These are phyloP conservation scores for Fermentozyma sake DNA, from an alignment of 1,139 yeast species.

Conservation along the genomic window DNA sequence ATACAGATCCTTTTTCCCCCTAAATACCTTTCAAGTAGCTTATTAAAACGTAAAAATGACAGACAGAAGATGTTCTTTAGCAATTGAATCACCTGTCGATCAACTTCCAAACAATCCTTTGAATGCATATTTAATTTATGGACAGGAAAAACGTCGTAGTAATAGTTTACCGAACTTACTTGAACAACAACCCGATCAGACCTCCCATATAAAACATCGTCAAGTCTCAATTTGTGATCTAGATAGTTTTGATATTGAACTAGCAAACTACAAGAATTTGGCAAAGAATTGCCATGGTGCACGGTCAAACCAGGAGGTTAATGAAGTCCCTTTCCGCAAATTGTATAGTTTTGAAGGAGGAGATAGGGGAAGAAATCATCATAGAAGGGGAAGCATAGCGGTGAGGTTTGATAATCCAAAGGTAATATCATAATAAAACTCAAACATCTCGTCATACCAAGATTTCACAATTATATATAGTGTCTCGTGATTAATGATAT, in stretches of 20 bases:
- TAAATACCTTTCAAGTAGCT: too few species aligned
- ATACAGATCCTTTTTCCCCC: too few species aligned
- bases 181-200: conserved; percentile 3
- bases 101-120: conserved; percentile 17
- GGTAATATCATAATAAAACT: too few species aligned
- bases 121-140: conserved; percentile 22
- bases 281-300: too few species aligned
- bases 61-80: conserved; percentile 16
- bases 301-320: too few species aligned
- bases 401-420: conserved; percentile 25
- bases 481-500: too few species aligned
- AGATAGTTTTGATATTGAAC: conserved; percentile 13
- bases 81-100: conserved; percentile 15
- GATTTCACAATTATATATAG: too few species aligned
- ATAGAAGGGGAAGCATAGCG: conserved; percentile 29
- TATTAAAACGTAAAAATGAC: too few species aligned
- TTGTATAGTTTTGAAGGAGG: too few species aligned
- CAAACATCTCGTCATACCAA: too few species aligned
- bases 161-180: conserved; percentile 10
- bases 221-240: conserved; percentile 22
- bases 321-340: too few species aligned
- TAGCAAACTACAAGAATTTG: conserved; percentile 4
- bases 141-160: conserved; percentile 1
- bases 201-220: conserved; percentile 4
- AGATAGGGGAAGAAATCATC: conserved; percentile 16